Base-by-base conservation (phyloP, 169 alveolate species). In the Cryptosporidium felis region DNA sequence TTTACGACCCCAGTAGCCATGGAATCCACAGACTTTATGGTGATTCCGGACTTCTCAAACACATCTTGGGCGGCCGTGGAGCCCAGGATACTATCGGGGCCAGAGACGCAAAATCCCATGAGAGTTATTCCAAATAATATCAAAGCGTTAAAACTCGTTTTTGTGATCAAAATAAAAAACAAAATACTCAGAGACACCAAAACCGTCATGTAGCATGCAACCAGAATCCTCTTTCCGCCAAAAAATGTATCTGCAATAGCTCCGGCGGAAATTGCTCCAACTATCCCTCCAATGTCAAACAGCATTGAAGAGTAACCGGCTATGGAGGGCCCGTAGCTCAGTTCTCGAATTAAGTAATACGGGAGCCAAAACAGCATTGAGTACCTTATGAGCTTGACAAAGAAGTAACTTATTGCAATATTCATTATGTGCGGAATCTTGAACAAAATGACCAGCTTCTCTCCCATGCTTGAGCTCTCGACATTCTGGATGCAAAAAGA, bases 311-410 rank as follows among this genome's bases (percentile, higher is more conserved):
- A 80, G 42, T 80, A 88, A 4, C 91, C 93, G 0, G 93, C 93
- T 16, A 82, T 34, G 4, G 90, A 79, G 21, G 91, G 81, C 6
- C 61, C 61, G 41, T 88, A 80, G 34, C 60, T 53, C 3, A 60
- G 45, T 30, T 79, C 88, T 18, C 82, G 62, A 32, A 80, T 80
- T 41, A 90, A 59, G 74, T 80, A 89, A 51, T 80, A 82, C 5
- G 93, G 91, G n/a, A 90, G 80, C 93, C 93, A 90, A 79, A 74
- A 62, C 34, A 90, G 34, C 41, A 90, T 65, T 51, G 91, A 47
- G 61, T 90, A 90, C 6, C 93, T 85, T 26, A 90, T 88, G 40
- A 82, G 62, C 53, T 90, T 90, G 23, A 90, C 62, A 38, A 89
- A 90, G 46, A 82, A 90, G 80, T 90, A 90, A 3, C 89, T 88